Evolutionary conservation across 1,284 basidiomycete genomes (phyloP).

Genomic region (Ganoderma lingzhi): DNA sequence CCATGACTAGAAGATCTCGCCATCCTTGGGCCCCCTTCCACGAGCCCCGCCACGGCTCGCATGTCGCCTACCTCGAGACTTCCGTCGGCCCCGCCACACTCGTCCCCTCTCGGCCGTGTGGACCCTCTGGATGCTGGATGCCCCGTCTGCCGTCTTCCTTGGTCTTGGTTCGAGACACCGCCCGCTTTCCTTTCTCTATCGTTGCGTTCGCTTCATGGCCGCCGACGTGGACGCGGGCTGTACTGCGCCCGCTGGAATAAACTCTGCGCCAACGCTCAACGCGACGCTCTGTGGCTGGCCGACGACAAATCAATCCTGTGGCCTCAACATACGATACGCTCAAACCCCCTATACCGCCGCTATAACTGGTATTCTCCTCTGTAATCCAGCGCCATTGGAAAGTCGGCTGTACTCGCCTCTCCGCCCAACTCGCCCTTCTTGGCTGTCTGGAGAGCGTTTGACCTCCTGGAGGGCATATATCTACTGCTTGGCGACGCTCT

Average conservation of each 20-base stretch:
- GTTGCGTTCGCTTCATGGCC: neutral
- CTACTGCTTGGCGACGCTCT: neutral
- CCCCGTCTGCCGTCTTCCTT: neutral
- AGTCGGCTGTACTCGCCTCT: neutral
- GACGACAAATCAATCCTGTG: neutral
- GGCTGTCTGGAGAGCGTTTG: neutral
- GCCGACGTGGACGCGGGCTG: neutral
- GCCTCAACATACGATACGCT: neutral
- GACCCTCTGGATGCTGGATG: neutral
- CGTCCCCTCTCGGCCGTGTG: neutral
- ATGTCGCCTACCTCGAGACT: constrained; percentile 44
- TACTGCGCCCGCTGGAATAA: constrained; percentile 5
- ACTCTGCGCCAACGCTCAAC: neutral
- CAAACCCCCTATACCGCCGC: neutral
- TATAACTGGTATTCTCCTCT: neutral
- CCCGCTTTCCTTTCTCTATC: neutral
- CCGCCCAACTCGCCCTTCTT: neutral
- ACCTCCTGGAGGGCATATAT: neutral
- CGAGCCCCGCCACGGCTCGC: constrained; percentile 31
- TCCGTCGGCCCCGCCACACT: constrained; percentile 43
- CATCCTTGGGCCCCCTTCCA: constrained; percentile 20
- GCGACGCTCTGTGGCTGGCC: constrained; percentile 1
- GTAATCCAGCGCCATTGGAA: neutral
- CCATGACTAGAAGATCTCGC: neutral
- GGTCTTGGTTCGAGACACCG: neutral